Evolutionary conservation across 495 filamentous ascomycete species (phyloP).

Genomic region (Collariella sp.): DNA sequence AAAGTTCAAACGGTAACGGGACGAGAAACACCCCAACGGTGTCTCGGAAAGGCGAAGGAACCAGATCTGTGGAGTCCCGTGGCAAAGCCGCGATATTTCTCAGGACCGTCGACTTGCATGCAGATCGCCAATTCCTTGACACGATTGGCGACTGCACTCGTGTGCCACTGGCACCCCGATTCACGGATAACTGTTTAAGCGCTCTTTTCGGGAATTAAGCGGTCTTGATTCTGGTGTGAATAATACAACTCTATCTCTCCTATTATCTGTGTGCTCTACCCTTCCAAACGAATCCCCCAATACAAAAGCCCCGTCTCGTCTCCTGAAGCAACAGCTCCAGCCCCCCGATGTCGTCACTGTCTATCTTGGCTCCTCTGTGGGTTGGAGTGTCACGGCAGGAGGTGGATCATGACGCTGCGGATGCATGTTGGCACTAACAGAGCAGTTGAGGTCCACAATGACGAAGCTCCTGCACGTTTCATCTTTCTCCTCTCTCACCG

Average conservation of each 20-base stretch:
- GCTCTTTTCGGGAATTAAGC: too few relatives aligned
- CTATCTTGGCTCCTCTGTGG: neutral
- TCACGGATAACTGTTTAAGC: neutral
- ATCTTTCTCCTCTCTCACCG: neutral
- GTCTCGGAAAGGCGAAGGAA: neutral
- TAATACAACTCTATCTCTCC: too few relatives aligned
- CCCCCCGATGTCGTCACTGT: neutral
- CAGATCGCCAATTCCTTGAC: constrained; percentile 1
- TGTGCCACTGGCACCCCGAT: neutral
- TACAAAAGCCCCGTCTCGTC: neutral
- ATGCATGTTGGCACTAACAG: constrained; percentile 2
- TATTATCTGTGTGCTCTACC: too few relatives aligned
- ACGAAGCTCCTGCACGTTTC: neutral
- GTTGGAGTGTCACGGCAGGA: neutral
- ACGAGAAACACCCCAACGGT: neutral
- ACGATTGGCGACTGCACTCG: neutral
- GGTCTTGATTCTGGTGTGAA: too few relatives aligned
- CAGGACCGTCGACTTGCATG: neutral
- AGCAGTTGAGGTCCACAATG: neutral
- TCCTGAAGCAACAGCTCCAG: neutral
- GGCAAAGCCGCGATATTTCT: constrained; percentile 5
- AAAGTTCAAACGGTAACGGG: neutral
- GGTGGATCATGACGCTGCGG: constrained; percentile 4
- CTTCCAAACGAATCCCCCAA: too few relatives aligned
- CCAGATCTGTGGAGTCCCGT: neutral